Evolutionary conservation across 345 rosid genomes (phyloP), one percentile per base, ranked within the genome.

Genomic region (Eucalyptus brandiana): DNA sequence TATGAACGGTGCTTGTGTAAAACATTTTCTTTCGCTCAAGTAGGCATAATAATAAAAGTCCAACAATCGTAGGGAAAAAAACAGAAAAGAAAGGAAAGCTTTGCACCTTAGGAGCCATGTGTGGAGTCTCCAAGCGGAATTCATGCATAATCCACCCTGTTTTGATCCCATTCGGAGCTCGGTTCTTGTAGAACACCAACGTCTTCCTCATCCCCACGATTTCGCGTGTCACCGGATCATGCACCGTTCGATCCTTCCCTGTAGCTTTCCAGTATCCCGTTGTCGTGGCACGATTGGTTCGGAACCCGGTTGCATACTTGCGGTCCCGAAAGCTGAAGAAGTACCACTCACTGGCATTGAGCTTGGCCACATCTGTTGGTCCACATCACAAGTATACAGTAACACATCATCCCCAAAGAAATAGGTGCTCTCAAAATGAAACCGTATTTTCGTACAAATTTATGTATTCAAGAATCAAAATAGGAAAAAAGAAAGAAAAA

Each of bases 111-210:
- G 99, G 99, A 85, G 98, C 97, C 97, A 96, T 94, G 40, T 95
- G 98, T 88, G 97, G 98, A 91, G 97, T 93, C 91, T 97, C 98
- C 60, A 96, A 93, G 87, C 99, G 99, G 90, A 97, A 98, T 91
- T 98, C 99, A 87, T 98, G 99, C 99, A 98, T 98, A 88, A 98
- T 98, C 99, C 99, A 98, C 72, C 97, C 97, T 4, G 98, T 95
- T 92, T 98, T 98, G 93, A 96, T 95, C 58, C 99, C 99, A 87
- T 96, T 94, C 3, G 99, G 99, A 87, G 99, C 99, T 92, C 99
- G 91, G 93, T 94, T 97, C 87, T 92, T 89, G 91, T 98, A 97
- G 92, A 98, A 97, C 28, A 98, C 99, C 86, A 98, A 92, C 8
- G 99, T 98, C 94, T 98, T 98, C 87, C 99, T 95, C 99, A 98